Percentiles rank a stretch among this genome's conserved stretches.
These are phyloP conservation scores for Trichosporon asahii DNA, from an alignment of 1,284 basidiomycete genomes.

Conservation along the genomic window DNA sequence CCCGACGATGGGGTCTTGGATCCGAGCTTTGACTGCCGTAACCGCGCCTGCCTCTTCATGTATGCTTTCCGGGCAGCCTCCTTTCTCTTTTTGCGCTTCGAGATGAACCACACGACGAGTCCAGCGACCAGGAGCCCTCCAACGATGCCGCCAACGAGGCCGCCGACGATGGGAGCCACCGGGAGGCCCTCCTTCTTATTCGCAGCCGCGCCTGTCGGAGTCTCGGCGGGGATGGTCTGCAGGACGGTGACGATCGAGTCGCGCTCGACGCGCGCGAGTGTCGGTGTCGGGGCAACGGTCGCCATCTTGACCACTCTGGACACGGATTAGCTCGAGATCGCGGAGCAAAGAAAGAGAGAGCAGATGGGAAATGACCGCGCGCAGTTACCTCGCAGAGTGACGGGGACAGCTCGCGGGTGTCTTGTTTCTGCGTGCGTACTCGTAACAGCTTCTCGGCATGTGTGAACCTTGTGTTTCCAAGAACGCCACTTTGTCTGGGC, in stretches of 20 bases:
- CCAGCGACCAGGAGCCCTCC: slow-evolving; percentile 26
- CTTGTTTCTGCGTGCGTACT: neutral
- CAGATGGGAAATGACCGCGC: neutral
- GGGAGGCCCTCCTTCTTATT: neutral
- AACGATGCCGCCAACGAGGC: slow-evolving; percentile 33
- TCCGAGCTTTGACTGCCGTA: slow-evolving; percentile 5
- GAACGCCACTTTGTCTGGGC: slow-evolving; percentile 9
- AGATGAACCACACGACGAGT: slow-evolving; percentile 23
- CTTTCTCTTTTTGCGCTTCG: slow-evolving; percentile 24
- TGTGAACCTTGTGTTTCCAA: slow-evolving; percentile 1
- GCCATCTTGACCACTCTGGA: neutral
- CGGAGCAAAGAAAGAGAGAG: neutral
- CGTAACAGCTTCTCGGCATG: neutral
- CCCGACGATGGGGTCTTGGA: neutral
- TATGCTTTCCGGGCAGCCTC: slow-evolving; percentile 17
- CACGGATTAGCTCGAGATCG: neutral
- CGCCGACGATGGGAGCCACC: slow-evolving; percentile 33
- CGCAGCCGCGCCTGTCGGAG: neutral
- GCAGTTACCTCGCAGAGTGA: too few relatives aligned
- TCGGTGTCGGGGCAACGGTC: slow-evolving; percentile 8
- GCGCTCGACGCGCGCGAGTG: neutral
- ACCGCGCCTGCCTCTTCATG: slow-evolving; percentile 8
- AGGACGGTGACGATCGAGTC: slow-evolving; percentile 21
- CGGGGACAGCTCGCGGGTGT: neutral
- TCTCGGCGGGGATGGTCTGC: slow-evolving; percentile 8